These are phyloP conservation scores for Ganoderma lingzhi DNA, from an alignment of 1,284 basidiomycete genomes.

Conservation along the genomic window DNA sequence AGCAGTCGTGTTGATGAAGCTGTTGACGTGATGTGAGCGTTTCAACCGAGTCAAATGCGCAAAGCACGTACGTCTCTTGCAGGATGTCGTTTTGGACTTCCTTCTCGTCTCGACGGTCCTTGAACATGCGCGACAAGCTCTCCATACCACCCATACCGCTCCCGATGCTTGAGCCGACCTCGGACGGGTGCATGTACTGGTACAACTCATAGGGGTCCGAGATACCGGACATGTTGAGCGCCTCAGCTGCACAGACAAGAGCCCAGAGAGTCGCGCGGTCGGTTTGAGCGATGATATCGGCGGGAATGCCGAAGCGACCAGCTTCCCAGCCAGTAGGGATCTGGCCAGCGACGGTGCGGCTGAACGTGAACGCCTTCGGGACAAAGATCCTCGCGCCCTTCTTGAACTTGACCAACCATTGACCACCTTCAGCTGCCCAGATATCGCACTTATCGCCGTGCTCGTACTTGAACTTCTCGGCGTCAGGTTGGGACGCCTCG, in stretches of 20 bases:
- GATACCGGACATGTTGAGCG: conserved; percentile 96
- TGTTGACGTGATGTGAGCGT: conserved; percentile 42
- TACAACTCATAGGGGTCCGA: conserved; percentile 98
- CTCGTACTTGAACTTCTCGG: conserved; percentile 95
- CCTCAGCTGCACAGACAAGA: conserved; percentile 94
- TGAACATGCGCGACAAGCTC: conserved; percentile 96
- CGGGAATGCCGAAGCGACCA: conserved; percentile 96
- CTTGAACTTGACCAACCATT: conserved; percentile 99
- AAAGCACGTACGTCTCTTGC: conserved; percentile 87
- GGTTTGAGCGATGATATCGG: conserved; percentile 94
- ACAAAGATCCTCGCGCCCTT: conserved; percentile 95
- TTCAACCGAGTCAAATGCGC: conserved; percentile 19
- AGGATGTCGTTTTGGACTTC: conserved; percentile 98
- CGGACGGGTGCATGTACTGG: conserved; percentile 95
- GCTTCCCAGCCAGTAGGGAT: conserved; percentile 98
- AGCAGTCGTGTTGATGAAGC: conserved; percentile 97
- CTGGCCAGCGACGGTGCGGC: conserved; percentile 94
- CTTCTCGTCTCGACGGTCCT: conserved; percentile 95
- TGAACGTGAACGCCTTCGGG: conserved; percentile 96
- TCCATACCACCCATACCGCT: conserved; percentile 98
- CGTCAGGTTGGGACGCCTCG: conserved; percentile 92
- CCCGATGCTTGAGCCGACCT: conserved; percentile 92
- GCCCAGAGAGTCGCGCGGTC: conserved; percentile 98
- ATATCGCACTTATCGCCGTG: conserved; percentile 97
- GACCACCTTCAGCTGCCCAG: conserved; percentile 90